Base-by-base conservation (phyloP, 2,329 filamentous ascomycete species). In the Plectosphaerella cucumerina region DNA sequence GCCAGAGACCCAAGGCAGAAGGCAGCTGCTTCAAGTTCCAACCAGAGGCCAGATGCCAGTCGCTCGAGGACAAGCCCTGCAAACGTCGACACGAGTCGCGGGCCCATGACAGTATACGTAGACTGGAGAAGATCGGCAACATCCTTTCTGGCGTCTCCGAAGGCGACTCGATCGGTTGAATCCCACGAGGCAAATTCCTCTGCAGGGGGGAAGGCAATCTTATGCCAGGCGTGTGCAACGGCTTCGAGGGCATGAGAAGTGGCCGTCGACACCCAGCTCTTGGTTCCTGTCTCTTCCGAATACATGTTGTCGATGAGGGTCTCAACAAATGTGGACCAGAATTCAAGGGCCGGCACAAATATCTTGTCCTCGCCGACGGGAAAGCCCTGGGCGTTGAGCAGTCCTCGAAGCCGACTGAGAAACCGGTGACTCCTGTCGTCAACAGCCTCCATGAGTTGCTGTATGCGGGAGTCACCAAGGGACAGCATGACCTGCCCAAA, bases 321-420 rank as follows among this genome's bases (percentile, higher is more conserved):
- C 66, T 91, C 89, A 6, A 89, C 81, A 62, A 86, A 90, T 1
- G 82, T 85, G 17, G 82, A 86, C 89, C 90, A 94, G 63, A 94
- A 93, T 60, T 94, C 89, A 14, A 93, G 76, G 1, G 85, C 82
- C 1, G 84, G 81, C 1, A 88, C 80, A 50, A 90, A 91, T 11
- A 91, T 82, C 56, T 82, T 84, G 60, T 94, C 87, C 50, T 93
- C 88, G 4, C 80, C 80, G 2, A 85, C 84, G 1, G 87, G 81
- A 58, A 82, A 79, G 2, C 89, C 88, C 12, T 82, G 74, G 12
- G 84, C 80, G 18, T 77, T 77, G 21, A 92, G 72, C 5, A 94
- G 75, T 4, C 83, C 81, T 53, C 80, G 82, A n/a, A 89, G 72
- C 33, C 75, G 78, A 3, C 71, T 69, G 14, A 89, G 67, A 47